Evolutionary conservation across 2,329 filamentous ascomycete species (phyloP), one percentile per base, ranked within the genome.

Genomic region (Pseudocercospora crystallina): DNA sequence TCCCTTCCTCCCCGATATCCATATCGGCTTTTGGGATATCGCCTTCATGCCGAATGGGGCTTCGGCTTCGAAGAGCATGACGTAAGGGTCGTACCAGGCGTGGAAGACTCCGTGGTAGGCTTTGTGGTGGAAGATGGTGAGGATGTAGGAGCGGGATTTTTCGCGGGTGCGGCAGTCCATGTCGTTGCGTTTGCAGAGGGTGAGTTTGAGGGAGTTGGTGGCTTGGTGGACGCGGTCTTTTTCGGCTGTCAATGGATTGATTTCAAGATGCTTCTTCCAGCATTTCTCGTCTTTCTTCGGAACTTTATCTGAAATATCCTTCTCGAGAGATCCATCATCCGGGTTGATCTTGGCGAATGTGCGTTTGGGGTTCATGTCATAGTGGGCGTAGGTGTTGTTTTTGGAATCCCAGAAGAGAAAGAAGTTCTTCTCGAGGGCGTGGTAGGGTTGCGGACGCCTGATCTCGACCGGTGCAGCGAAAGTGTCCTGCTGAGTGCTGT

Each of bases 351-450:
- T 66, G 0, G 80, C 73, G 57, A 82, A 83, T 0, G 68, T 69
- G 0, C 81, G 76, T 13, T 67, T 67, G 0, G 80, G 80, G 0
- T 61, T 57, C 2, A 82, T 61, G 54, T 83, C 79, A 61, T 82
- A 75, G 61, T 84, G 80, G 1, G 73, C 70, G 60, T 81, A 81
- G 43, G 74, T 65, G 14, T 71, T 61, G 5, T 72, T 74, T 0
- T 68, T 50, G 0, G 53, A 50, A 54, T 82, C 80, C 81, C 81
- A 84, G 67, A 84, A 84, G 2, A 80, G 53, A 56, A 84, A 84
- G 71, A 75, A 85, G 59, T 85, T 84, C 74, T 84, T 84, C 66
- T 85, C 81, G 20, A 83, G 59, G 0, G 58, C 32, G 2, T 62
- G 60, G 58, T 69, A 77, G 0, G 77, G 74, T 1, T 58, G 51